Base-by-base conservation (phyloP, 2,329 filamentous ascomycete species). In the Epichloe amarillans region DNA sequence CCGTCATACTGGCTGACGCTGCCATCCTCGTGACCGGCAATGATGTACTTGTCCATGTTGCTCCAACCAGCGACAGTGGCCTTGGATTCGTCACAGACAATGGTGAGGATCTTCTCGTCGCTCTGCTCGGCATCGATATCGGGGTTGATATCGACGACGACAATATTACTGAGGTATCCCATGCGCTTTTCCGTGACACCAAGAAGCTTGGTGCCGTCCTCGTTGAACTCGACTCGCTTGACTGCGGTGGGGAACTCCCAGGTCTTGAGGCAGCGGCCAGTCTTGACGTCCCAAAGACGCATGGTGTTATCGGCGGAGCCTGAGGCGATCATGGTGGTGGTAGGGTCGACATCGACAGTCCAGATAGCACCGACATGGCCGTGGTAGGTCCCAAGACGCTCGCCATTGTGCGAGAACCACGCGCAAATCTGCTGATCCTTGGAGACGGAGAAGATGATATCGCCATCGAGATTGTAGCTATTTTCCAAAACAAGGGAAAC, bases 171-270 rank as follows among this genome's bases (percentile, higher is more conserved):
- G 58, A 97, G 77, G 72, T 88, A 91, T 60, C 93, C 93, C 82
- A 95, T 95, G 64, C 93, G 88, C 85, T 96, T 95, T 76, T 98
- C 93, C 50, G 93, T 98, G 56, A 98, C 90, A 56, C 88, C 91
- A 58, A 98, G 76, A 62, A 98, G 77, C 72, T 87, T 82, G 64
- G 80, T 85, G 63, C 91, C 93, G 70, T 98, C 93, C 64, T 95
- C 86, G 66, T 83, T 90, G 76, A 98, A 98, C 73, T 96, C 91
- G 68, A 95, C 90, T 62, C 93, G 83, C 82, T 98, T 97, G 70
- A 98, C 88, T 57, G 90, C 89, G 43, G 93, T 97, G 54, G 86
- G 83, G 73, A 96, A 96, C 60, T 98, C 90, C 93, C 93, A 98
- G 52, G 86, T 87, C 83, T 97, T 96, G 64, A 98, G 79, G 67